Evolutionary conservation across 495 filamentous ascomycete genomes (phyloP).

Genomic region (Aspergillus ostianus): DNA sequence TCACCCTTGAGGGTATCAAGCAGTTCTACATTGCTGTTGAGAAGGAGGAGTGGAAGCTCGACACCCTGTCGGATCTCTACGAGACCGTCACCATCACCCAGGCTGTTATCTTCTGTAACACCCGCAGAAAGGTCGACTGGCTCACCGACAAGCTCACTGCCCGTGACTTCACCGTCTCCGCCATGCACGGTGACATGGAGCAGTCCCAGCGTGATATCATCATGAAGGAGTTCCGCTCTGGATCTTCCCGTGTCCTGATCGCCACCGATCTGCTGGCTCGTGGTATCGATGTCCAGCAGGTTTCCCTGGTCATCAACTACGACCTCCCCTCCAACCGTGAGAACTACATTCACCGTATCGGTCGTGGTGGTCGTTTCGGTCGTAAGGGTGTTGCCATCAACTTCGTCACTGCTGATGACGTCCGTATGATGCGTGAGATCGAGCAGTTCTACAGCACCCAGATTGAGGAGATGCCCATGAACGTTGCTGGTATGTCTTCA

Average conservation of each 20-base stretch:
- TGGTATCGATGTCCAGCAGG: slow-evolving; percentile 99
- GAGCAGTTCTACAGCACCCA: slow-evolving; percentile 68
- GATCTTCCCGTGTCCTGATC: slow-evolving; percentile 95
- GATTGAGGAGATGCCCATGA: slow-evolving; percentile 64
- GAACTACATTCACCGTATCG: slow-evolving; percentile 99
- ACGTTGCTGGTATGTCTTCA: slow-evolving; percentile 48
- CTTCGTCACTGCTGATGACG: slow-evolving; percentile 98
- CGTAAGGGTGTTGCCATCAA: slow-evolving; percentile 99
- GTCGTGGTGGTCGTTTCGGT: slow-evolving; percentile 97
- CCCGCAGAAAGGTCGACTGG: slow-evolving; percentile 99
- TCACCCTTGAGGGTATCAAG: slow-evolving; percentile 99
- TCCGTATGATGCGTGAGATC: slow-evolving; percentile 98
- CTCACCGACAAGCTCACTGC: slow-evolving; percentile 97
- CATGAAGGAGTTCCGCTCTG: slow-evolving; percentile 99
- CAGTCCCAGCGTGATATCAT: slow-evolving; percentile 96
- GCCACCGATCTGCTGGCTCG: slow-evolving; percentile 95
- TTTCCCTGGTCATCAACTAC: slow-evolving; percentile 99
- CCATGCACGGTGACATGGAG: slow-evolving; percentile 99
- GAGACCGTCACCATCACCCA: slow-evolving; percentile 99
- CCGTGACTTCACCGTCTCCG: slow-evolving; percentile 97
- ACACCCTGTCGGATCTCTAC: slow-evolving; percentile 97
- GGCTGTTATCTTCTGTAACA: slow-evolving; percentile 99
- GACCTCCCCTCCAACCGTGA: slow-evolving; percentile 97
- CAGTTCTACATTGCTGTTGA: slow-evolving; percentile 99
- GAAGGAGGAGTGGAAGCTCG: slow-evolving; percentile 99